Base-by-base conservation (phyloP, 768 basidiomycete species). In the Sarcodon aspratus region DNA sequence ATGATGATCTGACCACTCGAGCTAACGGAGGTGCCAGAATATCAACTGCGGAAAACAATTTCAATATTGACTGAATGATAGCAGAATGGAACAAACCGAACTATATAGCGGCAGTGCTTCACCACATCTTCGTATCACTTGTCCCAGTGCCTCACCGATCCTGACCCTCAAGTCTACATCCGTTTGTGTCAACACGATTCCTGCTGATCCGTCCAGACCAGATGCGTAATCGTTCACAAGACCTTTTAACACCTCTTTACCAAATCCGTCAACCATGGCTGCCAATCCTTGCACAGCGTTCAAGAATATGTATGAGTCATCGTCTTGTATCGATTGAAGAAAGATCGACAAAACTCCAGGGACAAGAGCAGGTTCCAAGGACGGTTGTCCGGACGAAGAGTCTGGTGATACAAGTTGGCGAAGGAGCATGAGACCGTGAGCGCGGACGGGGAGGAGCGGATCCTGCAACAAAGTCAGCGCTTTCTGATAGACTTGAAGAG, bases 231-330 rank as follows among this genome's bases (percentile, higher is more conserved):
- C 72, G 27, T 72, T 70, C n/a, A 91, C 65, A 21, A 96, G 69
- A 5, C 71, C 67, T 49, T 69, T 68, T 7, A 94, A 62, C 10
- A 93, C 81, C 9, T 89, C 82, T 53, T 74, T 76, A 3, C 88
- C 89, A 51, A 81, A 79, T 1, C 70, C 71, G 56, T 92, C 82
- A 0, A 85, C 91, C 76, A 97, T 82, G 4, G 76, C 79, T n/a
- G 83, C 77, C 1, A 98, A 72, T 0, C 94, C 94, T 57, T 93
- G 89, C 11, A 95, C 84, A 1, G 87, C 92, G 59, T 92, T 92
- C 47, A 97, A 69, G 59, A 91, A 97, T 48, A 97, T 80, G 63
- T 92, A 97, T n/a, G 89, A 91, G 58, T 98, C 95, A 36, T 93
- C 86, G 52, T 96, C 92, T 58, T 90, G 85, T 6, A 94, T 65